Base-by-base conservation (phyloP, 2,329 filamentous ascomycete species). In the Ilyonectria robusta region DNA sequence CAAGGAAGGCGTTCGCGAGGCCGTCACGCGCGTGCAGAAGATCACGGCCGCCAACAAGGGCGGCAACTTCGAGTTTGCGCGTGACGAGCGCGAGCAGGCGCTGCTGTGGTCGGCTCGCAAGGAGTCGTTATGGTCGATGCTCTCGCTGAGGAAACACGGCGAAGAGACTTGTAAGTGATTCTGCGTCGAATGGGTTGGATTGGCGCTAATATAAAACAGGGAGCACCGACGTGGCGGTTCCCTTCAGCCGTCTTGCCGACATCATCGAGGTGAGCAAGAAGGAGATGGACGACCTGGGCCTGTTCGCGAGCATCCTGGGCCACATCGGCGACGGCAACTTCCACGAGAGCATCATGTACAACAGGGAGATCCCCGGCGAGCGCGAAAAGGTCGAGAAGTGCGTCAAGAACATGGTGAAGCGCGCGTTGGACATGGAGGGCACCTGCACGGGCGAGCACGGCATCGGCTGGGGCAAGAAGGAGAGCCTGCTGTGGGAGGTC, bases 271-370 rank as follows among this genome's bases (percentile, higher is more conserved):
- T 94, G 48, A 95, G 93, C 69, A 97, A 97, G 83, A 93, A 93
- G 78, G 94, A 97, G 76, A 91, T 97, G 87, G 93, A 95, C 75
- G 90, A 94, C 13, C 85, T 97, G 11, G 94, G 94, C 0, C 83
- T 97, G 2, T 97, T 97, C 78, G 94, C 94, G 1, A 94, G 92
- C 75, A 93, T 97, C 31, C 84, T 98, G 4, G 95, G 95, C 3
- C 95, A 98, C 77, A 92, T 98, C 63, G 95, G 95, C 13, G 95
- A 97, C 77, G 95, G 95, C 42, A 98, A 98, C 80, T 98, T 98
- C 83, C 95, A 98, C 79, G 92, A 95, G 78, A 93, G 92, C 77
- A 96, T 98, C 81, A 92, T 98, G 82, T 98, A 97, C 79, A 89
- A 96, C 80, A 88, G 88, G 29, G 86, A 85, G 26, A 85, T 94